phyloP scores from a whole-genome alignment of 2,329 filamentous ascomycete genomes.

The Colletotrichum chrysophilum region DNA sequence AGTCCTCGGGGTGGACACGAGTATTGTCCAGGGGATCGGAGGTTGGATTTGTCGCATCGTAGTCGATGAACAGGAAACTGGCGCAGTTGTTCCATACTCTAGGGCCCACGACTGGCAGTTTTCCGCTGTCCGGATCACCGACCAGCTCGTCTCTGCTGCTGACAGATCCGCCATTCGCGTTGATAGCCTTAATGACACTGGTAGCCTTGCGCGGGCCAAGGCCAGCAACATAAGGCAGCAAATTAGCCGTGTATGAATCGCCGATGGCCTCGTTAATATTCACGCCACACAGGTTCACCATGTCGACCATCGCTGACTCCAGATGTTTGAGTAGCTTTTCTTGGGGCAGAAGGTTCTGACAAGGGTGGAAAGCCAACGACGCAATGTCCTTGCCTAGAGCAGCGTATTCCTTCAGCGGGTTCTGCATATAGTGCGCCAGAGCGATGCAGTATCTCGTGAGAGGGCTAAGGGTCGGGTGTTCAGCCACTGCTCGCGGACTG shows the following conservation, averaged over 20 bases:
- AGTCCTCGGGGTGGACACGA: slow-evolving; percentile 96
- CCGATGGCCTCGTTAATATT: slow-evolving; percentile 91
- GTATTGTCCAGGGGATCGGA: slow-evolving; percentile 97
- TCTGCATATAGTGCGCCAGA: slow-evolving; percentile 90
- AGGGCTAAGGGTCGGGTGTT: slow-evolving; percentile 81
- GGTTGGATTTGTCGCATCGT: slow-evolving; percentile 79
- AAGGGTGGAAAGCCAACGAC: slow-evolving; percentile 87
- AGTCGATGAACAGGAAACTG: slow-evolving; percentile 91
- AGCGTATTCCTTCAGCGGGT: slow-evolving; percentile 95
- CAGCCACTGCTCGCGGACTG: slow-evolving; percentile 77
- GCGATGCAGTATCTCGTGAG: slow-evolving; percentile 89
- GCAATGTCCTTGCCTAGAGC: slow-evolving; percentile 87
- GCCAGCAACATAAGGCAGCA: slow-evolving; percentile 90
- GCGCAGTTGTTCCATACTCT: slow-evolving; percentile 97
- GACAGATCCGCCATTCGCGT: slow-evolving; percentile 86
- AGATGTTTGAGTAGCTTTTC: slow-evolving; percentile 87
- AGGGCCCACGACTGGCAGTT: slow-evolving; percentile 80
- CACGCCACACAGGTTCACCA: slow-evolving; percentile 95
- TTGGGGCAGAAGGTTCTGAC: slow-evolving; percentile 85
- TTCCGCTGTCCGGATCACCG: slow-evolving; percentile 82
- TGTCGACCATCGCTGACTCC: slow-evolving; percentile 97
- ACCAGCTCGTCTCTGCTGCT: slow-evolving; percentile 86
- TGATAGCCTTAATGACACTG: slow-evolving; percentile 77
- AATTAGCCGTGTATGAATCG: slow-evolving; percentile 81
- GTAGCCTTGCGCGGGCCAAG: slow-evolving; percentile 91